Percentiles rank a stretch among this genome's conserved stretches.
Conservation (phyloP, 768 basidiomycete genomes). For the Mycena kentingensis region DNA sequence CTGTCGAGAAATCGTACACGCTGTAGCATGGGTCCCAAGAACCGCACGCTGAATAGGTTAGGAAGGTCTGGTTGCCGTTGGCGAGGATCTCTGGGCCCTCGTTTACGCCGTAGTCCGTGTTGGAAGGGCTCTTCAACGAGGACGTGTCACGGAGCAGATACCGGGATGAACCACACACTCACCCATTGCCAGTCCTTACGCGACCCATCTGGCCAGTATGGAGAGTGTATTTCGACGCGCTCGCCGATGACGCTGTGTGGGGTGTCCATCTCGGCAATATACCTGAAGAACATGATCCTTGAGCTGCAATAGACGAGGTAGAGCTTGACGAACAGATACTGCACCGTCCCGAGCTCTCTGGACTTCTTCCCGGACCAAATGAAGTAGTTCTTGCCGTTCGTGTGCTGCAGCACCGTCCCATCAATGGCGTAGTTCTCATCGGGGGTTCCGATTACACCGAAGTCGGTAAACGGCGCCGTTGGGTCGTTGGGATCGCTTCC, state of each 20-base stretch:
- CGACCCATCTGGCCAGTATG: slow-evolving; percentile 12
- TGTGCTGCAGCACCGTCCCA: slow-evolving; percentile 7
- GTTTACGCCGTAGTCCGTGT: slow-evolving; percentile 11
- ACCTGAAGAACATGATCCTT: not conserved
- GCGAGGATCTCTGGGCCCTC: slow-evolving; percentile 10
- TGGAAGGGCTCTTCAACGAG: slow-evolving; percentile 3
- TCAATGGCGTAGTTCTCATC: slow-evolving; percentile 14
- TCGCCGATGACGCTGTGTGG: slow-evolving; percentile 5
- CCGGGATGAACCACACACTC: too few species aligned
- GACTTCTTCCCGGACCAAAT: slow-evolving; percentile 14
- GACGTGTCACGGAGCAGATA: too few species aligned
- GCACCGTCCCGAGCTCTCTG: slow-evolving; percentile 7
- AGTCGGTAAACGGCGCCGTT: slow-evolving; percentile 8
- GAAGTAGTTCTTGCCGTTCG: slow-evolving; percentile 14
- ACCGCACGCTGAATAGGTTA: slow-evolving; percentile 8
- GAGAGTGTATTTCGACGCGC: slow-evolving; percentile 8
- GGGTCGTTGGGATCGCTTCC: slow-evolving; percentile 11
- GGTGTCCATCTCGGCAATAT: slow-evolving; percentile 16
- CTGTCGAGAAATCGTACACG: not conserved
- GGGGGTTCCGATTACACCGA: slow-evolving; percentile 10
- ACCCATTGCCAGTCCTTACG: slow-evolving; percentile 15
- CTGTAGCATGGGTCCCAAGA: slow-evolving; percentile 9
- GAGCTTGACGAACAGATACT: slow-evolving; percentile 5
- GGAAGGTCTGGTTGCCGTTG: slow-evolving; percentile 3
- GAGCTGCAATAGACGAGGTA: not conserved